Conservation (phyloP, 768 basidiomycete genomes). For the Cystofilobasidium capitatum region DNA sequence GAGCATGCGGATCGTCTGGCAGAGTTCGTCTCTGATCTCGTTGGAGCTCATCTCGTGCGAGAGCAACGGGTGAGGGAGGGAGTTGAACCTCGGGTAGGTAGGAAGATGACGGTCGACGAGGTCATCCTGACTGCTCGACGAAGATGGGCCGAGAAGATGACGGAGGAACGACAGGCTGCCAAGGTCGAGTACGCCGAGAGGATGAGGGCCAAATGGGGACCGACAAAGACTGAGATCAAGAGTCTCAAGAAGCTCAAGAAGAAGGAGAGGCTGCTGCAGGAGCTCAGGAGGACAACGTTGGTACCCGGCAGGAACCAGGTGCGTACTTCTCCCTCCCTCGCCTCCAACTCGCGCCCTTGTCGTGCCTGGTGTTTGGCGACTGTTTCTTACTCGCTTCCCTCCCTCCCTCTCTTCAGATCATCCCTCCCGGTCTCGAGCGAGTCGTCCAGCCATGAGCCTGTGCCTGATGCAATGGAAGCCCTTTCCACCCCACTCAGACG, state of each 20-base stretch:
- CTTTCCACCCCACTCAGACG: too few relatives aligned
- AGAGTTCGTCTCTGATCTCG: background rate
- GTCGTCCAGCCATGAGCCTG: too few relatives aligned
- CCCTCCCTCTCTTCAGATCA: too few relatives aligned
- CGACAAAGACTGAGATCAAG: slow-evolving; percentile 7
- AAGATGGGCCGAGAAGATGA: background rate
- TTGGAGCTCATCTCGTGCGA: background rate
- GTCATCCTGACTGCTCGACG: slow-evolving; percentile 7
- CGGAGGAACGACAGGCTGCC: background rate
- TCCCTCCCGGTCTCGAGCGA: too few relatives aligned
- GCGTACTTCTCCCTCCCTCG: background rate
- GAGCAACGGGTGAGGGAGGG: background rate
- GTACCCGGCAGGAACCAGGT: slow-evolving; percentile 14
- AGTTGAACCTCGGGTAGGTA: slow-evolving; percentile 1
- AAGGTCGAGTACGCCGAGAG: background rate
- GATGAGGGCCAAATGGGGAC: background rate
- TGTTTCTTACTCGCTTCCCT: too few relatives aligned
- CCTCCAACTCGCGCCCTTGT: background rate
- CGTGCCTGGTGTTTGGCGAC: too few relatives aligned
- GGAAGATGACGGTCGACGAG: slow-evolving; percentile 4
- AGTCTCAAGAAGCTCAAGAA: background rate
- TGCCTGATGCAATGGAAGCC: too few relatives aligned
- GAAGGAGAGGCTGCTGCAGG: background rate
- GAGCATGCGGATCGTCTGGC: background rate
- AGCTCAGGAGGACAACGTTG: slow-evolving; percentile 2